These are phyloP conservation scores for Leccinum uliginosum DNA, from an alignment of 768 basidiomycete genomes.

Conservation along the genomic window DNA sequence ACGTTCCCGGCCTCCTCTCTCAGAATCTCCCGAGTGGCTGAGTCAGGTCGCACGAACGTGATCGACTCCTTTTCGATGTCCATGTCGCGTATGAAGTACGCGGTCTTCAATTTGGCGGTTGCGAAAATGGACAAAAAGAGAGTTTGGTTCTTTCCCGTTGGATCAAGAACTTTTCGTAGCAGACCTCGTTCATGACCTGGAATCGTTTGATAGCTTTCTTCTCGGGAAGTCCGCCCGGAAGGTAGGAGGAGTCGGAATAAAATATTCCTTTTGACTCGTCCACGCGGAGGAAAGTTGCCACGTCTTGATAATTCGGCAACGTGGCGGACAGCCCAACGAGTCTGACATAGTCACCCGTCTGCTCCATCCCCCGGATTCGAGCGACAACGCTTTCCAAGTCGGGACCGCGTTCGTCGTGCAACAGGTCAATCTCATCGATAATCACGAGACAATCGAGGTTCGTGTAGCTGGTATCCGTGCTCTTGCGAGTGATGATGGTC, in stretches of 20 bases:
- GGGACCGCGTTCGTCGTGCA: slow-evolving; percentile 99
- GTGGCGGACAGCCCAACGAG: slow-evolving; percentile 95
- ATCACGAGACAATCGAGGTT: slow-evolving; percentile 95
- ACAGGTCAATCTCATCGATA: slow-evolving; percentile 95
- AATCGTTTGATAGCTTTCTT: slow-evolving; percentile 99
- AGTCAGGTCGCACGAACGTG: slow-evolving; percentile 91
- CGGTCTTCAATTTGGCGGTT: slow-evolving; percentile 99
- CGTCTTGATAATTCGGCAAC: slow-evolving; percentile 95
- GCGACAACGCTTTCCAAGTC: slow-evolving; percentile 90
- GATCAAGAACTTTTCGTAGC: slow-evolving; percentile 98
- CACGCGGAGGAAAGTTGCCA: slow-evolving; percentile 94
- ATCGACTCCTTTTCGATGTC: slow-evolving; percentile 97
- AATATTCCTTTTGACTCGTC: slow-evolving; percentile 90
- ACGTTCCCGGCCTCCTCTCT: too few species aligned
- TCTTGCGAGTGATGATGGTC: slow-evolving; percentile 98
- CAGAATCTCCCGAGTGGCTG: slow-evolving; percentile 86
- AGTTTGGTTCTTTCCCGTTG: slow-evolving; percentile 84
- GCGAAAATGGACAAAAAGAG: slow-evolving; percentile 95
- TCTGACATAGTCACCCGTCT: slow-evolving; percentile 88
- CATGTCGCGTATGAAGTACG: slow-evolving; percentile 85
- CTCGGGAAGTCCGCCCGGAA: slow-evolving; percentile 95
- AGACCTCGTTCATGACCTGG: too few species aligned
- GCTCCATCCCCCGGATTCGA: slow-evolving; percentile 89
- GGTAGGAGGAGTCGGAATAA: slow-evolving; percentile 93
- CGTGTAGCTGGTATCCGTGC: slow-evolving; percentile 93